Conservation (phyloP, 306 rosid species). For the Citrullus mucosospermus region DNA sequence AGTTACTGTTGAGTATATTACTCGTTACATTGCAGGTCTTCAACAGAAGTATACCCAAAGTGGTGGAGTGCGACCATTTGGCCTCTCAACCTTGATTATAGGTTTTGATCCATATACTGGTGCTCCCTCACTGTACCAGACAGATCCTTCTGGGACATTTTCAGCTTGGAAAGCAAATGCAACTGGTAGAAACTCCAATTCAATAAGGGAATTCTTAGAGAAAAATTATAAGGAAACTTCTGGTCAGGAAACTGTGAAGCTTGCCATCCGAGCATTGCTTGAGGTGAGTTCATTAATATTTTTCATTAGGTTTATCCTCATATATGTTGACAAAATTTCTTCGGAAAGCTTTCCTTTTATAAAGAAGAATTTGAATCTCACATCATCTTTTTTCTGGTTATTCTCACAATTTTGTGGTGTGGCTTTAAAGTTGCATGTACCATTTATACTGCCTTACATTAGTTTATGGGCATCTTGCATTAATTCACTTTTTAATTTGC, state of each 20-base stretch:
- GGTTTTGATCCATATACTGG: conserved; percentile 84
- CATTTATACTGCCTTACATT: background rate
- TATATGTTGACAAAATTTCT: background rate
- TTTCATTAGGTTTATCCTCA: background rate
- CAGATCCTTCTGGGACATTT: conserved; percentile 24
- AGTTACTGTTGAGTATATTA: conserved; percentile 84
- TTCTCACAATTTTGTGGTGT: background rate
- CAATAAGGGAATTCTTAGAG: conserved; percentile 71
- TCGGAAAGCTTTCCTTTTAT: background rate
- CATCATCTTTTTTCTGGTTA: background rate
- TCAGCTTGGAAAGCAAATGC: conserved; percentile 18
- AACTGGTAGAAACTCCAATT: conserved; percentile 16
- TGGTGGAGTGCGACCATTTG: conserved; percentile 97
- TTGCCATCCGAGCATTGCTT: conserved; percentile 91
- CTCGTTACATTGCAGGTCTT: conserved; percentile 94
- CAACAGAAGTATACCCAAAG: conserved; percentile 99
- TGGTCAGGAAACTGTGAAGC: conserved; percentile 79
- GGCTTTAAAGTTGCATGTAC: background rate
- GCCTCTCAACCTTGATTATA: conserved; percentile 87
- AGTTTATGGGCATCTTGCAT: background rate
- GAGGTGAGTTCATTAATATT: conserved; percentile 34
- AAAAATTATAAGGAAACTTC: conserved; percentile 43
- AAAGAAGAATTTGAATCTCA: background rate
- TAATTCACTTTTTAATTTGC: background rate
- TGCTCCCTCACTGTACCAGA: conserved; percentile 41